Evolutionary conservation across 2,329 filamentous ascomycete genomes (phyloP).

Genomic region (Teratosphaeria epicoccoides): DNA sequence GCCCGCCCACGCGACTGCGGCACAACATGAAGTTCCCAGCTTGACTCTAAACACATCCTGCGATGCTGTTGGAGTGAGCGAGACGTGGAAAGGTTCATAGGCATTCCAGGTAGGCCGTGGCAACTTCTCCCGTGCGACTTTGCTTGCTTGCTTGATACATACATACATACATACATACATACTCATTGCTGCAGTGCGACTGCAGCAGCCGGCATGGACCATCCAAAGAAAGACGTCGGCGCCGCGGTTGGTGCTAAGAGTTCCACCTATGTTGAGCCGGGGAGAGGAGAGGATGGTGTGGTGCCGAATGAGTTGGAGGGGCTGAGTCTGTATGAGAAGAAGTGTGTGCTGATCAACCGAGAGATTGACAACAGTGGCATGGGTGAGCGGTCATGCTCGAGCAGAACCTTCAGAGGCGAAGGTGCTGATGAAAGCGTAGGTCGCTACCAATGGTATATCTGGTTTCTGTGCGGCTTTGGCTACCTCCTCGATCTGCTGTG

Average conservation of each 20-base stretch:
- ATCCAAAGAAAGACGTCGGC: neutral
- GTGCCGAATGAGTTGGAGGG: slow-evolving; percentile 16
- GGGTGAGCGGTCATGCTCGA: slow-evolving; percentile 23
- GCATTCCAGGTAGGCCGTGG: neutral
- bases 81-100: neutral
- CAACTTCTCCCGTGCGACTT: neutral
- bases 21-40: neutral
- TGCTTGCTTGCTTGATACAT: neutral
- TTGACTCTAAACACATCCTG: no score
- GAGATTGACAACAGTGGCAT: slow-evolving; percentile 45
- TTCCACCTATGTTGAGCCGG: neutral
- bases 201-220: neutral
- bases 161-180: neutral
- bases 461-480: slow-evolving; percentile 44
- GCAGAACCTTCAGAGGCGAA: neutral
- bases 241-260: neutral
- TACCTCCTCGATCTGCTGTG: slow-evolving; percentile 48
- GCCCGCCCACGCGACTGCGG: neutral
- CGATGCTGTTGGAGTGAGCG: neutral
- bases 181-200: neutral
- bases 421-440: neutral
- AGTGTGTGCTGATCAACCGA: slow-evolving; percentile 34
- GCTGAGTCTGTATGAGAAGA: slow-evolving; percentile 32
- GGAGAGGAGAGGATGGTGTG: neutral
- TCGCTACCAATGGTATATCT: slow-evolving; percentile 41